phyloP scores from a whole-genome alignment of 352 stramenopile species.

The Pythium pyrilobum region DNA sequence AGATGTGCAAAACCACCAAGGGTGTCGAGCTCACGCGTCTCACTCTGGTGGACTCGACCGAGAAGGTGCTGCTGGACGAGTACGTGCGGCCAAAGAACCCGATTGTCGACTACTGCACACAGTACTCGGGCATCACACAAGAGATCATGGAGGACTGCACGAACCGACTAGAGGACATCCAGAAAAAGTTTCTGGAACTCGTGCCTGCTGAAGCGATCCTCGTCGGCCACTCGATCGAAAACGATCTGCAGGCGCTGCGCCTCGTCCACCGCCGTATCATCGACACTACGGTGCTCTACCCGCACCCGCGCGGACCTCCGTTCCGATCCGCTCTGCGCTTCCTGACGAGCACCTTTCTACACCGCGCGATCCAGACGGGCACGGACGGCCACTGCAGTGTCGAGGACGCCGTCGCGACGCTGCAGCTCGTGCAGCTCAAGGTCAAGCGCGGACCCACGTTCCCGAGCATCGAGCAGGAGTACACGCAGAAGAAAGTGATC shows the following conservation, averaged over 20 bases:
- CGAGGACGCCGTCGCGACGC: slow-evolving; percentile 70
- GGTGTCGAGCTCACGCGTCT: slow-evolving; percentile 75
- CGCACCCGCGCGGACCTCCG: slow-evolving; percentile 68
- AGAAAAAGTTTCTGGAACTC: slow-evolving; percentile 49
- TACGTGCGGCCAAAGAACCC: slow-evolving; percentile 73
- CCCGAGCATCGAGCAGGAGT: slow-evolving; percentile 60
- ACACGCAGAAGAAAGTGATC: slow-evolving; percentile 76
- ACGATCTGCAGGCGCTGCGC: slow-evolving; percentile 67
- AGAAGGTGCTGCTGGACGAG: slow-evolving; percentile 77
- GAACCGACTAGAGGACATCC: slow-evolving; percentile 57
- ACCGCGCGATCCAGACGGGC: slow-evolving; percentile 66
- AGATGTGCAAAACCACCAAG: slow-evolving; percentile 86
- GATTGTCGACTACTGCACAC: slow-evolving; percentile 86
- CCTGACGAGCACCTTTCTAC: slow-evolving; percentile 64
- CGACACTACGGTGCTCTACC: slow-evolving; percentile 79
- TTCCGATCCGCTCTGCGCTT: slow-evolving; percentile 78
- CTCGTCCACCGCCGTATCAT: slow-evolving; percentile 74
- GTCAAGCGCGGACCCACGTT: slow-evolving; percentile 73
- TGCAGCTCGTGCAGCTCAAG: slow-evolving; percentile 74
- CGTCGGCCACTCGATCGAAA: slow-evolving; percentile 87
- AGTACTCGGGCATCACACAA: slow-evolving; percentile 79
- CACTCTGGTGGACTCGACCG: slow-evolving; percentile 60
- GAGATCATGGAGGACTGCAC: slow-evolving; percentile 74
- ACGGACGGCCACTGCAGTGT: slow-evolving; percentile 75
- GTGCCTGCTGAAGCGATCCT: slow-evolving; percentile 71